phyloP scores from a whole-genome alignment of 345 rosid species.

The Barbarea vulgaris region DNA sequence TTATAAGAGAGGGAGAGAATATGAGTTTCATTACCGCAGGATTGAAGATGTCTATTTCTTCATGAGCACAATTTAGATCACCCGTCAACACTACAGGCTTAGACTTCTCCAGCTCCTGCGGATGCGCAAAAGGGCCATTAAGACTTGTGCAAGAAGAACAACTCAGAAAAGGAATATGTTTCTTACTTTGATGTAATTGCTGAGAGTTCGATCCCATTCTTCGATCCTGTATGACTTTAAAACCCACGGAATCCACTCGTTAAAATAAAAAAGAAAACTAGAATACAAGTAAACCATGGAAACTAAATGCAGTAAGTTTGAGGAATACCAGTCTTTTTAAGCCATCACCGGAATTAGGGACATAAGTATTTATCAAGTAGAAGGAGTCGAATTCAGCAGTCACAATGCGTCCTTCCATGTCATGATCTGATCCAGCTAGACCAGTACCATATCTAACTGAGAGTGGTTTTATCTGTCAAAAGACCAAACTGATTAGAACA shows the following conservation, averaged over 20 bases:
- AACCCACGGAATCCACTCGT: constrained; percentile 20
- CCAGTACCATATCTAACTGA: constrained; percentile 86
- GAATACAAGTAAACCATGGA: constrained; percentile 7
- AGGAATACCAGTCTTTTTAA: constrained; percentile 81
- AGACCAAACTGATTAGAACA: constrained; percentile 24
- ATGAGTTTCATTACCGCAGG: constrained; percentile 61
- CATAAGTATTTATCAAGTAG: constrained; percentile 68
- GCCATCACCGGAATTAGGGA: constrained; percentile 98
- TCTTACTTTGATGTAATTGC: constrained; percentile 81
- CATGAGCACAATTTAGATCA: constrained; percentile 93
- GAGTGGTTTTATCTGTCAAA: constrained; percentile 80
- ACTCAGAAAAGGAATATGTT: background rate
- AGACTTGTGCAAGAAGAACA: background rate
- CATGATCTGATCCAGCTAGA: constrained; percentile 76
- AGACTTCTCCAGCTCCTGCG: constrained; percentile 87
- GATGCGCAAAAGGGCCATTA: background rate
- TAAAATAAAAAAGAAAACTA: background rate
- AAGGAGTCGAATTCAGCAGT: constrained; percentile 87
- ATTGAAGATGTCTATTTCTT: constrained; percentile 86
- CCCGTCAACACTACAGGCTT: constrained; percentile 97
- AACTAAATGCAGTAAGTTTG: constrained; percentile 17
- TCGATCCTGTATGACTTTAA: constrained; percentile 69
- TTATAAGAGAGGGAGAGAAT: background rate
- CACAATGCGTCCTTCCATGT: constrained; percentile 84
- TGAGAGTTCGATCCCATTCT: constrained; percentile 82